Percentiles rank a stretch among this genome's conserved stretches.
Conservation (phyloP, 2,329 filamentous ascomycete genomes). For the Penicillium psychrosexuale region DNA sequence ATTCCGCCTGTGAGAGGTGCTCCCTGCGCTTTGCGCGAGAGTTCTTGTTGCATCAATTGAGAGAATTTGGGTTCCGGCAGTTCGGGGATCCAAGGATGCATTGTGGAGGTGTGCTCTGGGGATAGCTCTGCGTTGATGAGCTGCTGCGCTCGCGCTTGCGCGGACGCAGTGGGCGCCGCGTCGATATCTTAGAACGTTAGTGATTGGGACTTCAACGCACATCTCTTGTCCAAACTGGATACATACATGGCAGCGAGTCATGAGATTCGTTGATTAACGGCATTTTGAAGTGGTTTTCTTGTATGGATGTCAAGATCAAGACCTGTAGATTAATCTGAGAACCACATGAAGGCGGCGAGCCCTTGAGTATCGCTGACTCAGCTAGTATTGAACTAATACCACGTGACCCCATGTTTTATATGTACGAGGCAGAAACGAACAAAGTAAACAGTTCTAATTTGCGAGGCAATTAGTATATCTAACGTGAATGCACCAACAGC, state of each 20-base stretch:
- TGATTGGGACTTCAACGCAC: slow-evolving; percentile 14
- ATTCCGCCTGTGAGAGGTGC: slow-evolving; percentile 61
- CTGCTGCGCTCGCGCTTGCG: slow-evolving; percentile 64
- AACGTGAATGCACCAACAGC: neutral
- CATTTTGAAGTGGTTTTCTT: slow-evolving; percentile 47
- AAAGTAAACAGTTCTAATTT: neutral
- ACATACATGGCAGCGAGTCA: slow-evolving; percentile 74
- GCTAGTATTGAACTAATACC: neutral
- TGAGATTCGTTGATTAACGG: slow-evolving; percentile 67
- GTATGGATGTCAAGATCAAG: neutral
- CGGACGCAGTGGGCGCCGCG: slow-evolving; percentile 58
- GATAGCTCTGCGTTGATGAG: slow-evolving; percentile 67
- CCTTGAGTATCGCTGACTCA: neutral
- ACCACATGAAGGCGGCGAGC: neutral
- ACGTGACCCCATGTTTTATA: slow-evolving; percentile 3
- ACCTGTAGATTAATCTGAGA: slow-evolving; percentile 6
- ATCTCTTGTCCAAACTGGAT: slow-evolving; percentile 25
- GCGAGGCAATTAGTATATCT: neutral
- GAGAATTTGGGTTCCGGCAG: slow-evolving; percentile 58
- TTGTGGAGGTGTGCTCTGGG: slow-evolving; percentile 45
- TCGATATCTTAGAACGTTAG: slow-evolving; percentile 68
- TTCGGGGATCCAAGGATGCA: slow-evolving; percentile 60
- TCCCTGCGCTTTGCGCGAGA: slow-evolving; percentile 62
- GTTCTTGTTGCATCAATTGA: slow-evolving; percentile 64
- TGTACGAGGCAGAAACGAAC: neutral